Conservation (phyloP, 768 basidiomycete genomes). For the Boletellus ananiceps region DNA sequence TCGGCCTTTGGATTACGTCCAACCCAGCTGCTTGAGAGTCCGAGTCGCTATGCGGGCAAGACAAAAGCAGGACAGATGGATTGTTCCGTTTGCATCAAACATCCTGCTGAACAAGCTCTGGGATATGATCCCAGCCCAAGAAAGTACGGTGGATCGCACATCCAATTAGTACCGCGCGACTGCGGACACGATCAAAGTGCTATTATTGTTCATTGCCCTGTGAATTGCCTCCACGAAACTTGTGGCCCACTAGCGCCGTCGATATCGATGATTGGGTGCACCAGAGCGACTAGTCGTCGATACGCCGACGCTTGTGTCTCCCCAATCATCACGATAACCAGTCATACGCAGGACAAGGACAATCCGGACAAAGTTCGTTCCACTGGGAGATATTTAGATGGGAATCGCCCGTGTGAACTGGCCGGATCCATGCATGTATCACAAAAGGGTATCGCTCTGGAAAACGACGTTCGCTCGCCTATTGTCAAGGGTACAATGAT, state of each 20-base stretch:
- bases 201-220: conserved; percentile 19
- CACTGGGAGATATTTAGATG: not conserved
- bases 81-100: not conserved
- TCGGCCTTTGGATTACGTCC: not conserved
- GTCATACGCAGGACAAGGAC: not conserved
- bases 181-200: conserved; percentile 2
- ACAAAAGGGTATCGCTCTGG: conserved; percentile 7
- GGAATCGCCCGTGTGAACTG: not conserved
- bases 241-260: not conserved
- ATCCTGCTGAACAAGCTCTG: conserved; percentile 1
- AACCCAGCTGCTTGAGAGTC: not conserved
- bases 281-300: conserved; percentile 2
- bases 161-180: conserved; percentile 19
- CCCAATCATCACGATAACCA: conserved; percentile 15
- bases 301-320: conserved; percentile 29
- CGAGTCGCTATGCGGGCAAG: not conserved
- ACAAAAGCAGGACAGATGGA: conserved; percentile 2
- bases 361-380: not conserved
- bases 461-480: conserved; percentile 29
- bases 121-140: not conserved
- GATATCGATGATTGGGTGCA: not conserved
- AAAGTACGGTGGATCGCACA: conserved; percentile 16
- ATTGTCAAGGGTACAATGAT: conserved; percentile 21
- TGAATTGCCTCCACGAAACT: conserved; percentile 16
- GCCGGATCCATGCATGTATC: conserved; percentile 15